phyloP scores from a whole-genome alignment of 1,284 basidiomycete genomes.

The Austropuccinia psidii region DNA sequence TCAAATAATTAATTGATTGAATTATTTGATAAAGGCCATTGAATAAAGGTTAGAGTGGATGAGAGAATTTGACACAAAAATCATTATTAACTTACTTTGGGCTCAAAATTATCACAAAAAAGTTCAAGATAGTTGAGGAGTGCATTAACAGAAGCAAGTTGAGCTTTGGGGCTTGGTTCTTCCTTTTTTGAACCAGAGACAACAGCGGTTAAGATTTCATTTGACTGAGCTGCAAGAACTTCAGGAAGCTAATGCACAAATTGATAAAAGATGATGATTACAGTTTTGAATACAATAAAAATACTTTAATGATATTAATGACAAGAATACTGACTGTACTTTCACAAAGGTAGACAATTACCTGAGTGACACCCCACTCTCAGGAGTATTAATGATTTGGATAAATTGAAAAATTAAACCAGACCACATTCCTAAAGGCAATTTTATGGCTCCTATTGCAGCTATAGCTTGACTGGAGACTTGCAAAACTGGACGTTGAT shows the following conservation, averaged over 20 bases:
- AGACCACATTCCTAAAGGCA: conserved; percentile 78
- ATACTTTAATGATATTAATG: no score
- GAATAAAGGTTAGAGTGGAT: no score
- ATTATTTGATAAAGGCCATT: no score
- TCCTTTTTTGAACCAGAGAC: conserved; percentile 97
- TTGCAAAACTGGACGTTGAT: conserved; percentile 64
- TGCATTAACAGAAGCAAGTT: conserved; percentile 87
- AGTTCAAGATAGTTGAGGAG: conserved; percentile 96
- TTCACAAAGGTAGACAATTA: conserved; percentile 98
- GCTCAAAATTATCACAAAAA: conserved; percentile 93
- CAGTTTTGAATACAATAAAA: conserved; percentile 39
- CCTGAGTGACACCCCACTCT: conserved; percentile 57
- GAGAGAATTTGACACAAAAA: no score
- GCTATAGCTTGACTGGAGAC: conserved; percentile 89
- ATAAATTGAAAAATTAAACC: conserved; percentile 82
- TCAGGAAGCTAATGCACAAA: conserved; percentile 69
- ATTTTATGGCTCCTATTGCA: conserved; percentile 85
- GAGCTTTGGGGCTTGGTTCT: conserved; percentile 85
- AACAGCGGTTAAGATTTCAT: conserved; percentile 96
- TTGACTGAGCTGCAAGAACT: conserved; percentile 76
- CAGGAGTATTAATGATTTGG: conserved; percentile 69
- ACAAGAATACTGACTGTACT: conserved; percentile 71
- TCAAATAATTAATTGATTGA: no score
- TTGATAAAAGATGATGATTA: not conserved
- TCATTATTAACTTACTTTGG: conserved; percentile 82